Base-by-base conservation (phyloP, 2,329 filamentous ascomycete species). In the Fusarium continuum region DNA sequence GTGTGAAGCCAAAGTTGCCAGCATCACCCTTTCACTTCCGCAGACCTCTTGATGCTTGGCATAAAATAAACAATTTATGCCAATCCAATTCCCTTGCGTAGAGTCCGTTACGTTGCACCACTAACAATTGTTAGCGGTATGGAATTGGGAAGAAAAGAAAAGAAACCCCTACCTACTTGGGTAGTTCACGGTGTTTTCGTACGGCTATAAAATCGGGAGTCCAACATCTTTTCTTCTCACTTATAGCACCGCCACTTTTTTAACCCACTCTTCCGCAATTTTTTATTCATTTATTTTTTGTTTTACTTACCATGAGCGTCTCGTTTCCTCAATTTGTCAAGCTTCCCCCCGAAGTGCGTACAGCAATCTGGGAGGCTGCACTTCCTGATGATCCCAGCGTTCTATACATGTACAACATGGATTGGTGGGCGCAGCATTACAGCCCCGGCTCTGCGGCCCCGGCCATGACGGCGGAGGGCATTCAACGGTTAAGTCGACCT, bases 331-430 rank as follows among this genome's bases (percentile, higher is more conserved):
- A 17, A 4, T 75, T 74, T 29, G 8, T 5, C 6, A 43, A 32
- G 4, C 60, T 74, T 16, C 69, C 70, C 3, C 14, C 36, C 10
- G 72, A 75, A 61, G 48, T 74, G 8, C 72, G 73, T 22, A 45
- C 35, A 8, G 25, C 44, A 7, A 68, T 75, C 26, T 74, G 71
- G 71, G 28, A 47, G 8, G 46, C 51, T 4, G 41, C 55, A 14
- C 35, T 72, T 2, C 45, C 55, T 4, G 57, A 67, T 32, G 36
- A 41, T 16, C 65, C 61, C 23, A 25, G 46, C 9, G 52, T 62
- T 14, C 35, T 73, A 25, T 65, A 66, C 44, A 58, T 54, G 4
- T 70, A 49, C 49, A 51, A 38, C 44, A 59, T 51, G 39, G 47
- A 55, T 31, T 69, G 69, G 55, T 45, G 48, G 19, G 34, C 53